Evolutionary conservation across 495 filamentous ascomycete genomes (phyloP).

Genomic region (Acidiella bohemica): DNA sequence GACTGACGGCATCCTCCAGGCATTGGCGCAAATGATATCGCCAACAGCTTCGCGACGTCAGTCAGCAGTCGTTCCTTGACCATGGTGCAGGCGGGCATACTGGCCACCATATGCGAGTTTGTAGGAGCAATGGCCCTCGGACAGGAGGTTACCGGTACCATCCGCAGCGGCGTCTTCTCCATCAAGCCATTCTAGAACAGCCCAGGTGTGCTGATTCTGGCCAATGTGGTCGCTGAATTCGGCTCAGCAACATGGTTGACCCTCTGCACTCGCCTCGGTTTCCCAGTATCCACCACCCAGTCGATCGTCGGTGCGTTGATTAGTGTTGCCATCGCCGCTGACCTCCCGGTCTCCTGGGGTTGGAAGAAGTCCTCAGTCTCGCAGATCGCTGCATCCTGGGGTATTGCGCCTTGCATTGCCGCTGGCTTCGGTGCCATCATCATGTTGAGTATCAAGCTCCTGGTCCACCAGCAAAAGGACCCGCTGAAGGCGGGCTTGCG

Average conservation of each 20-base stretch:
- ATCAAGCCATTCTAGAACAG: constrained; percentile 38
- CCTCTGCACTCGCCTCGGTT: constrained; percentile 41
- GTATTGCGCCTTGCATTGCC: constrained; percentile 48
- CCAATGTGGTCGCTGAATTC: constrained; percentile 47
- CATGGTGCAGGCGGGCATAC: constrained; percentile 20
- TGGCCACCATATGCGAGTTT: constrained; percentile 38
- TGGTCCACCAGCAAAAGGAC: constrained; percentile 43
- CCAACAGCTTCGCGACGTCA: constrained; percentile 22
- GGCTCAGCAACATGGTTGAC: constrained; percentile 42
- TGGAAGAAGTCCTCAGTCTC: constrained; percentile 38
- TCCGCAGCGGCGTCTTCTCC: constrained; percentile 50
- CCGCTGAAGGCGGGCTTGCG: constrained; percentile 34
- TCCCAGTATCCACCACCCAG: constrained; percentile 53
- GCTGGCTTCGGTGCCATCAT: constrained; percentile 45
- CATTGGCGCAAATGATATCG: constrained; percentile 30
- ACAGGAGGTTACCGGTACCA: constrained; percentile 49
- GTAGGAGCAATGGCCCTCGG: constrained; percentile 51
- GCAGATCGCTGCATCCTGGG: constrained; percentile 51
- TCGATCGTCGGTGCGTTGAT: constrained; percentile 49
- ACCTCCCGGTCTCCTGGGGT: constrained; percentile 43
- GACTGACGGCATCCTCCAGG: constrained; percentile 33
- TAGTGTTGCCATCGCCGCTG: constrained; percentile 47
- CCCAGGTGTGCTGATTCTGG: constrained; percentile 45
- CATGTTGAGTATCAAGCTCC: constrained; percentile 50
- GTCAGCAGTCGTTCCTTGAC: constrained; percentile 20